These are phyloP conservation scores for Wallacemonas rigidus DNA, from an alignment of 208 protist genomes.

Conservation along the genomic window DNA sequence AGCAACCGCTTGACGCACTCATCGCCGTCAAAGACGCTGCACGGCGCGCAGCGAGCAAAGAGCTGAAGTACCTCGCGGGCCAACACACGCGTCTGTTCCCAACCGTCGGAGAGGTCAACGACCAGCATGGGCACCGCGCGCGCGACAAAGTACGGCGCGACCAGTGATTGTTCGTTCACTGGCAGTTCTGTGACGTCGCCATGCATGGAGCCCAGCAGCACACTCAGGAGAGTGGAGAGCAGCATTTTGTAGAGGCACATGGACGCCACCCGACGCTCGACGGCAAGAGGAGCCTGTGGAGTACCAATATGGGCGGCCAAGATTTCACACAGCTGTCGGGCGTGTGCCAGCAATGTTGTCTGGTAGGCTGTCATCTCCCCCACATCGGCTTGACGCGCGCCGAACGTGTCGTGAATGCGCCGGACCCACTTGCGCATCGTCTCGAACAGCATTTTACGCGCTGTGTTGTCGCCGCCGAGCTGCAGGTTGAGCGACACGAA, in stretches of 20 bases:
- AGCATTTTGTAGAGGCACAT: conserved; percentile 51
- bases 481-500: conserved; percentile 82
- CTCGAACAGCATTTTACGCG: conserved; percentile 63
- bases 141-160: conserved; percentile 25
- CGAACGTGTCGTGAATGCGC: conserved; percentile 52
- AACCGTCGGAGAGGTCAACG: conserved; percentile 71
- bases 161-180: background rate
- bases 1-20: conserved; percentile 6
- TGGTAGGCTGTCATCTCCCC: conserved; percentile 16
- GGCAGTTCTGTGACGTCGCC: background rate
- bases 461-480: conserved; percentile 77
- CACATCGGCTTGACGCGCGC: background rate
- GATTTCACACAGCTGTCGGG: conserved; percentile 27
- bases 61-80: conserved; percentile 54
- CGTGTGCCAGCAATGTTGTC: conserved; percentile 31
- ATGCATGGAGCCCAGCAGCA: background rate
- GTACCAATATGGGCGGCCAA: conserved; percentile 66
- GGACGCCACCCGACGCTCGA: conserved; percentile 68
- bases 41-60: conserved; percentile 43
- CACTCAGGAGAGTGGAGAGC: conserved; percentile 23
- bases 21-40: conserved; percentile 29
- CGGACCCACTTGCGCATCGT: conserved; percentile 72
- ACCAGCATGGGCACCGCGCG: conserved; percentile 49
- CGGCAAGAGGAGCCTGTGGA: conserved; percentile 34
- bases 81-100: conserved; percentile 53